These are phyloP conservation scores for Leccinum broughii DNA, from an alignment of 768 basidiomycete species.

Conservation along the genomic window DNA sequence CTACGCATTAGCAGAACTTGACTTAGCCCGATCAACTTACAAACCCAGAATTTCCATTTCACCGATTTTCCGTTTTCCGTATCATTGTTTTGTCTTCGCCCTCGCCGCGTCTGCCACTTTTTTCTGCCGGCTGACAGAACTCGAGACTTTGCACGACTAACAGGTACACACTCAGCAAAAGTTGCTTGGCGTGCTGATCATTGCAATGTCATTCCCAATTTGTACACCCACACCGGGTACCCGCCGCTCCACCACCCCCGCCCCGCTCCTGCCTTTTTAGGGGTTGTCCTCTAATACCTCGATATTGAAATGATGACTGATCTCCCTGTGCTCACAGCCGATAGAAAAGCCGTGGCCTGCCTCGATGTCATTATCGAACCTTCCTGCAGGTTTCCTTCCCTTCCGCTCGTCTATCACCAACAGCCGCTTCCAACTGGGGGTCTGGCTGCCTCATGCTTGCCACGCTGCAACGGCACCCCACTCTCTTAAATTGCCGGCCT, in stretches of 20 bases:
- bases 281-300: constrained; percentile 11
- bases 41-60: constrained; percentile 16
- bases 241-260: constrained; percentile 13
- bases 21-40: constrained; percentile 20
- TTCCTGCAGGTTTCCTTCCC: constrained; percentile 30
- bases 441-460: constrained; percentile 37
- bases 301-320: constrained; percentile 37
- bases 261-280: constrained; percentile 27
- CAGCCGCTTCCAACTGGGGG: constrained; percentile 31
- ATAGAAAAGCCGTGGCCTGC: constrained; percentile 30
- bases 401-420: constrained; percentile 35
- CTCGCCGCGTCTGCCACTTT: neutral
- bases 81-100: neutral
- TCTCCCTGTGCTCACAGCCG: constrained; percentile 22
- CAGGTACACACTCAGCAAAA: neutral
- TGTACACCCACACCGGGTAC: neutral
- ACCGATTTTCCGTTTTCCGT: constrained; percentile 3
- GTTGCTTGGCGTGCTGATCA: constrained; percentile 14
- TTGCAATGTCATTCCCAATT: constrained; percentile 1
- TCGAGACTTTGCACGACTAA: neutral
- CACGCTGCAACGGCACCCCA: constrained; percentile 35
- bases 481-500: constrained; percentile 34
- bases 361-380: constrained; percentile 29
- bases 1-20: constrained; percentile 1
- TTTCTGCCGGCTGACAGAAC: constrained; percentile 1